Evolutionary conservation across 805 yeast genomes (phyloP), one percentile per base, ranked within the genome.

Genomic region (Candida pseudofarinosa): DNA sequence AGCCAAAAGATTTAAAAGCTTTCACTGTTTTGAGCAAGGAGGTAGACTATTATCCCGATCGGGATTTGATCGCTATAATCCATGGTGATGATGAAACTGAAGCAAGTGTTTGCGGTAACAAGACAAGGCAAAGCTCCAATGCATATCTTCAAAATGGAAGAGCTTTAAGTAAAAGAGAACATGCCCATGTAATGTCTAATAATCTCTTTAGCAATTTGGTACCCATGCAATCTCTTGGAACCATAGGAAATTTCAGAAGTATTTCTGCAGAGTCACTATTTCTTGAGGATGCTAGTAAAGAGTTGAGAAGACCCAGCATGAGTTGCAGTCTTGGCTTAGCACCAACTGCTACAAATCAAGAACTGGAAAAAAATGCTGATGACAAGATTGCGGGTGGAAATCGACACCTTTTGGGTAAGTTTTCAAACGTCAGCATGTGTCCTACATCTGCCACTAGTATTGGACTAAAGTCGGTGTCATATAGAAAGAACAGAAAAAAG

Each of bases 231-330:
- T 65, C 71, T 4, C 60, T 63, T 12, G 55, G 60, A 20, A 66
- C 72, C 1, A 45, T 67, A 32, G 62, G 62, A 3, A 64, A 63
- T 38, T 57, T 64, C 39, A 55, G 65, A 32, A 64, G 67, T 32
- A 71, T 69, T 35, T 67, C 70, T 40, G 64, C 68, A 33, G 73
- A 67, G 44, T 63, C 69, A 18, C 45, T 64, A 30, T 63, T 65
- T 38, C 59, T 65, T 35, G 71, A 66, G 40, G 70, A 65, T 37
- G 46, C 65, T 19, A 55, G 60, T 26, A 57, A 54, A 38, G 58
- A 56, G 39, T 63, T 58, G 40, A 66, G 65, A 5, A 41, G 39
- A 2, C 38, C 16, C 26, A 32, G 34, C 13, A 17, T 34, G 6
- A 12, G 20, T 14, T 14, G 19, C 17, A 37, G 30, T 26, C 5